Percentiles rank a stretch among this genome's conserved stretches.
These are phyloP conservation scores for Citrus mangshanensis DNA, from an alignment of 345 rosid species.

Conservation along the genomic window DNA sequence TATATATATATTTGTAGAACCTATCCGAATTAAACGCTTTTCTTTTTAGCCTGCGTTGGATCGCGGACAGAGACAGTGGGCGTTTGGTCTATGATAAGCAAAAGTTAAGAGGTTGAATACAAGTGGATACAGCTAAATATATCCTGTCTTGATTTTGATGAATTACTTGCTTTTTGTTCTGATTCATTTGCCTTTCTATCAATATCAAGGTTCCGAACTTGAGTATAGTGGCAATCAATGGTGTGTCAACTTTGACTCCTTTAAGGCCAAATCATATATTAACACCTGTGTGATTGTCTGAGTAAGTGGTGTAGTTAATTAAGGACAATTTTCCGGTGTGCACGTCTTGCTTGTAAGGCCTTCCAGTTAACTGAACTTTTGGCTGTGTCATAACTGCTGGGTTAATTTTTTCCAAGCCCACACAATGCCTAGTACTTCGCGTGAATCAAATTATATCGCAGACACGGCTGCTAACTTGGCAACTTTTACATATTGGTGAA, in stretches of 20 bases:
- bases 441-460: not conserved
- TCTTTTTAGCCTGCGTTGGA: conserved; percentile 30
- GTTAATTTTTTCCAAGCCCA: not conserved
- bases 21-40: conserved; percentile 21
- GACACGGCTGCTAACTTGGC: not conserved
- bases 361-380: not conserved
- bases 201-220: conserved; percentile 46
- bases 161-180: conserved; percentile 65
- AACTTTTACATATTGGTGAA: not conserved
- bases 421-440: no score
- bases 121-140: conserved; percentile 51
- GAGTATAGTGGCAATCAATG: conserved; percentile 18
- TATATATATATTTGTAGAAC: not conserved
- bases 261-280: not conserved
- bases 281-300: no score
- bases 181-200: conserved; percentile 83
- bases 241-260: conserved; percentile 37
- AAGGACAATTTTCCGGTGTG: not conserved
- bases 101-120: conserved; percentile 64
- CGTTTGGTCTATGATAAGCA: conserved; percentile 51
- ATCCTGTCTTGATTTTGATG: conserved; percentile 44
- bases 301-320: not conserved
- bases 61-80: conserved; percentile 67
- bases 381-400: not conserved
- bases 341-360: not conserved